Base-by-base conservation (phyloP, 106 monocot genomes). In the Gastrodia elata region DNA sequence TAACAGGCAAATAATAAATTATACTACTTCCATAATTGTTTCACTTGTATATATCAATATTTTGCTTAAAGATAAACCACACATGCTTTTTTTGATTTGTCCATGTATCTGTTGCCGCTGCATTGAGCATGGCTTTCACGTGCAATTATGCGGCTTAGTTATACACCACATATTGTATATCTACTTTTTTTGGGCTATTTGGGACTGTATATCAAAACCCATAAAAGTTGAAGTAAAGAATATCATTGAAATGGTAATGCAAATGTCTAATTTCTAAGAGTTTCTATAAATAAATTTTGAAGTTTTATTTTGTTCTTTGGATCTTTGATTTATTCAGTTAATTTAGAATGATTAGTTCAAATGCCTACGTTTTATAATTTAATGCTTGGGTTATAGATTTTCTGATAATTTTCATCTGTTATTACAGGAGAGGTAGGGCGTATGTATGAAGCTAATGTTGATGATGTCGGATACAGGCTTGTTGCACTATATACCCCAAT, bases 361-460 rank as follows among this genome's bases (percentile, higher is more conserved):
- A n/a, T 8, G 34, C 20, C 37, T 36, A 20, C n/a, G 6, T 67
- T 20, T 18, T 67, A 67, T 67, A 37, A n/a, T 38, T 38, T 0
- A 0, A 67, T 37, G 8, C 67, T 36, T 0, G 16, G 38, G 28
- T 38, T 38, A 15, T 36, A 57, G 24, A 57, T 39, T 69, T 24
- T 25, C 7, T 25, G 11, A 69, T 32, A 2, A 24, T 69, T 69
- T 69, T 38, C 24, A 10, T 40, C 40, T 24, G 9, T 69, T 16
- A 39, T 69, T 74, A 56, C 90, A 98, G 93, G 97, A 36, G 93
- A 98, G 69, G 71, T 68, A 0, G 93, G 90, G 52, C 86, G 86
- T 78, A 98, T 88, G 88, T 98, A 98, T 69, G 97, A 98, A 87
- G 90, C 88, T 71, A 98, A 98, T 78, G 93, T 98, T 56, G 93